Conservation (phyloP, 163 green algal genomes). For the Scenedesmus sp. region DNA sequence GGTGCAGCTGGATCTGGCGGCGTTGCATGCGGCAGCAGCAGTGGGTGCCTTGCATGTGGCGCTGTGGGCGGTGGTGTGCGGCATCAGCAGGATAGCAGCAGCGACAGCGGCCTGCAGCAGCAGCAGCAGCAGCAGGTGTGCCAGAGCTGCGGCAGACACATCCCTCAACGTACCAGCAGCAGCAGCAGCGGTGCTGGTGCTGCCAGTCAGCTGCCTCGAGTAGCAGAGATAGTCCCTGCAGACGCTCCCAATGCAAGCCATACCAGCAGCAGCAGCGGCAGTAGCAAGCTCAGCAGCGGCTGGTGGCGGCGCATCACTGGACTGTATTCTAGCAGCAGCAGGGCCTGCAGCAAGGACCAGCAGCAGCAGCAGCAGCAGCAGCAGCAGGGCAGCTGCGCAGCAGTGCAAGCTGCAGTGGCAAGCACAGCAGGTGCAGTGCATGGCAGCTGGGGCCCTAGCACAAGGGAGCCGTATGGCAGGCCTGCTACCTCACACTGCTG, state of each 20-base stretch:
- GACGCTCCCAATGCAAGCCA: neutral
- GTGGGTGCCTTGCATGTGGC: neutral
- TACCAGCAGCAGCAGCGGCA: slow-evolving; percentile 20
- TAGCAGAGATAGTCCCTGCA: neutral
- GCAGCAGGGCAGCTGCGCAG: neutral
- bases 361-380: slow-evolving; percentile 31
- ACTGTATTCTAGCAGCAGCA: slow-evolving; percentile 19
- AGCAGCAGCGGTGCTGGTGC: neutral
- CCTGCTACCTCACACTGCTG: neutral
- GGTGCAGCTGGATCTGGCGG: neutral
- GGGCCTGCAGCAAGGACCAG: neutral
- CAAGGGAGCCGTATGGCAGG: neutral
- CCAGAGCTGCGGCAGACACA: neutral
- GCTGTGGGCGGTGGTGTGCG: neutral
- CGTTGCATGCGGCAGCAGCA: neutral
- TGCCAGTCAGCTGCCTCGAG: neutral
- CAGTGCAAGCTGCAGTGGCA: neutral
- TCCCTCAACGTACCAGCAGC: neutral
- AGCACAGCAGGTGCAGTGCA: neutral
- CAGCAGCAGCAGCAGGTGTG: slow-evolving; percentile 7
- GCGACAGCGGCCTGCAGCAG: neutral
- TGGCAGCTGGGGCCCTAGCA: neutral
- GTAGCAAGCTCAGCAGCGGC: neutral
- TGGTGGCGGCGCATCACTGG: slow-evolving; percentile 18
- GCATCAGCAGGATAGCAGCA: neutral